Evolutionary conservation across 2,329 filamentous ascomycete genomes (phyloP).

Genomic region (Colletotrichum sp.): DNA sequence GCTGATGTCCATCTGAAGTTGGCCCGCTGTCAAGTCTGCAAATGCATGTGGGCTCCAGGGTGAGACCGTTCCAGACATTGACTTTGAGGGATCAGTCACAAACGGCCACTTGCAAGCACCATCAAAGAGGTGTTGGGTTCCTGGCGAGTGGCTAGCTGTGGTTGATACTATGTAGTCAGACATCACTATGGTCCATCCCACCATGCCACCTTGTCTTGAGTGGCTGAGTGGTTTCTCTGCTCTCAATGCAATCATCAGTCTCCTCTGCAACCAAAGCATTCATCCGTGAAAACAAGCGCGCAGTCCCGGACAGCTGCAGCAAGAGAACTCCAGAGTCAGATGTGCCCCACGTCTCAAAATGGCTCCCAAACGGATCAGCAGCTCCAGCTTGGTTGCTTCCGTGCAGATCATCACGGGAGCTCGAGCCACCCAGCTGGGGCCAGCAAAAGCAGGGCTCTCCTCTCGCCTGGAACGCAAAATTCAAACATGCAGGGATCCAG

Average conservation of each 20-base stretch:
- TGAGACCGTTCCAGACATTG: neutral
- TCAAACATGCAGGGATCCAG: conserved; percentile 9
- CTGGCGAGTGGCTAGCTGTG: neutral
- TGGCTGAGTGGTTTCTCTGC: neutral
- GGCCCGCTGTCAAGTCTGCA: neutral
- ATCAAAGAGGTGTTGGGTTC: neutral
- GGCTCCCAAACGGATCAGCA: conserved; percentile 1
- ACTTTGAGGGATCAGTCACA: neutral
- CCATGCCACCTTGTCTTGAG: neutral
- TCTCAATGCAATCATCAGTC: neutral
- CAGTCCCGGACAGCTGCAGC: neutral
- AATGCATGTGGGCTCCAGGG: neutral
- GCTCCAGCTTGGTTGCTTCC: conserved; percentile 11
- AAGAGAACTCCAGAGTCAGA: neutral
- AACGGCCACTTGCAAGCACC: neutral
- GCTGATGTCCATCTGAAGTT: neutral
- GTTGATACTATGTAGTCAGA: neutral
- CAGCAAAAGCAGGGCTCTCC: neutral
- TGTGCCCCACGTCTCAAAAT: neutral
- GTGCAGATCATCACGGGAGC: conserved; percentile 16
- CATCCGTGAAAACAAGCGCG: neutral
- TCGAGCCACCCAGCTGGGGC: conserved; percentile 13
- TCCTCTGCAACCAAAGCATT: neutral
- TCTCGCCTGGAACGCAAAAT: neutral
- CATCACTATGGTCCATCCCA: neutral